phyloP scores from a whole-genome alignment of 176 grass and related monocot species.

The Paspalum vaginatum region DNA sequence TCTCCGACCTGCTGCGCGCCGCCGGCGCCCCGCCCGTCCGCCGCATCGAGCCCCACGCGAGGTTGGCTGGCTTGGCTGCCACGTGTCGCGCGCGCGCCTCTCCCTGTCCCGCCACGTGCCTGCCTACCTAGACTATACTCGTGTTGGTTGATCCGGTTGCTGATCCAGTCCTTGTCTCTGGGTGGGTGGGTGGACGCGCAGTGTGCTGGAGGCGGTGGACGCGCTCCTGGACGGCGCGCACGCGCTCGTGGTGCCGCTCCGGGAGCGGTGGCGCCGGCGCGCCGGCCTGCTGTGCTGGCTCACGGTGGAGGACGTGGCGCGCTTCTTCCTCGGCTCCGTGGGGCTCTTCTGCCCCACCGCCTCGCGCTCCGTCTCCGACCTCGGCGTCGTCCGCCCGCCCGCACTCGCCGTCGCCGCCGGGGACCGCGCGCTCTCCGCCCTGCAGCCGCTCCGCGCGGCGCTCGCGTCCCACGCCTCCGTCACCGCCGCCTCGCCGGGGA shows the following conservation, averaged over 20 bases:
- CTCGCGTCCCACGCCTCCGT: conserved; percentile 49
- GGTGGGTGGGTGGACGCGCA: conserved; percentile 29
- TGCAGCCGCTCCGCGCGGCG: conserved; percentile 49
- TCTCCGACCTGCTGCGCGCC: conserved; percentile 55
- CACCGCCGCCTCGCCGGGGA: conserved; percentile 55
- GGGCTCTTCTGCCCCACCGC: conserved; percentile 53
- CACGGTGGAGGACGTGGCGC: conserved; percentile 69
- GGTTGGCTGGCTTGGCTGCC: conserved; percentile 21
- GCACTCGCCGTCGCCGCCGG: conserved; percentile 34
- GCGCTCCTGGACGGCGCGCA: conserved; percentile 63
- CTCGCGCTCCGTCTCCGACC: conserved; percentile 55
- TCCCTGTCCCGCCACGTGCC: neutral
- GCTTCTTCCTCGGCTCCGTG: conserved; percentile 77
- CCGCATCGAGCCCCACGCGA: conserved; percentile 55
- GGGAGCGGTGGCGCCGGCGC: conserved; percentile 25
- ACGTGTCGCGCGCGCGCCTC: no score
- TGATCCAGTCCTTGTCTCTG: neutral
- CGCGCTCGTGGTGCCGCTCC: conserved; percentile 60
- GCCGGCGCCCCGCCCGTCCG: conserved; percentile 36
- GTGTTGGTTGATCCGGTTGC: neutral
- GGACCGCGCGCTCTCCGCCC: conserved; percentile 30
- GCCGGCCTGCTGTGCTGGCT: conserved; percentile 66
- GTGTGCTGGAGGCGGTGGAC: conserved; percentile 68
- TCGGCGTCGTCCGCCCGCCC: conserved; percentile 52
- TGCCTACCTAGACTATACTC: no score